Evolutionary conservation across 352 stramenopile species (phyloP), one percentile per base, ranked within the genome.

Genomic region (Aphanomyces stellatus): DNA sequence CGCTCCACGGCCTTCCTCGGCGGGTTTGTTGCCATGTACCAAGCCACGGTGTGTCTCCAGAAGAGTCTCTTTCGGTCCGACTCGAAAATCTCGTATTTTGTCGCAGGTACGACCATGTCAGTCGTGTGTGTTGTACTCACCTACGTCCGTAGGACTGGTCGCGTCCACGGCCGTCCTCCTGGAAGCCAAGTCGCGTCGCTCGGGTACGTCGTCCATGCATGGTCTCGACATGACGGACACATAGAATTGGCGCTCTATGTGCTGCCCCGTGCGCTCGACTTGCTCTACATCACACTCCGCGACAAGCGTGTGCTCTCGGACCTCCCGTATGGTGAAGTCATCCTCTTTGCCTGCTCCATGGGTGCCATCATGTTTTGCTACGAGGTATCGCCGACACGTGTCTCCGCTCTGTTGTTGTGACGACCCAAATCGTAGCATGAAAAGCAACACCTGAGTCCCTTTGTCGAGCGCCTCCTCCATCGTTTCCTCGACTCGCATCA

Each of bases 361-460:
- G 74, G 79, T 8, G 72, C 85, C 48, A 86, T 93, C 71, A 92
- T 92, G 85, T 88, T 87, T 71, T 89, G 74, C 63, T 93, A 91
- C 60, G 83, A 93, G 82, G 81, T 88, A 72, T 63, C 69, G 42
- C 10, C 22, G 62, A 7, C 27, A 27, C 40, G 15, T 11, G 31
- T 69, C n/a, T 46, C n/a, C n/a, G n/a, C 37, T 46, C 37, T 46
- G 37, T 64, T 4, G 31, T 65, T 17, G 13, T 53, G 53, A 69
- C 65, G 13, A 15, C 17, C 34, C 24, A 7, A 6, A 8, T 43
- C 30, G 34, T 69, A 69, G 63, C 55, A 65, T 5, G 63, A 69
- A 24, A 41, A 53, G 33, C 25, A 69, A 25, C 62, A 69, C 28
- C 33, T 69, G 53, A 69, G 63, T 53, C 63, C 63, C 4, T 59